These are phyloP conservation scores for Tarenaya hassleriana DNA, from an alignment of 345 rosid genomes.

Conservation along the genomic window DNA sequence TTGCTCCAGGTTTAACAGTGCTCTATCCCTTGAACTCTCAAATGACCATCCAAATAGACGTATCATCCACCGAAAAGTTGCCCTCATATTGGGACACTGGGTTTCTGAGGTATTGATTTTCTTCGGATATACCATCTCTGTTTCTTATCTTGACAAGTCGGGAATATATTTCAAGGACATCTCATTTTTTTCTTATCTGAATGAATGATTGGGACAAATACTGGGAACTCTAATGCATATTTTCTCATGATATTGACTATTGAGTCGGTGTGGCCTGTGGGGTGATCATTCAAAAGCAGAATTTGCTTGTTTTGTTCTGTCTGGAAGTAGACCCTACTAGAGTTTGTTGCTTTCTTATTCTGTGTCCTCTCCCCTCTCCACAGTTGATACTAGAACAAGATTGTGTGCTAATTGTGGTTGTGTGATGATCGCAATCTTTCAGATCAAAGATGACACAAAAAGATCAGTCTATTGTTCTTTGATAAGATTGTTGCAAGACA, in stretches of 20 bases:
- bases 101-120: conserved; percentile 78
- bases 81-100: conserved; percentile 94
- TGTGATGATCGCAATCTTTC: conserved; percentile 34
- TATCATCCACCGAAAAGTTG: conserved; percentile 91
- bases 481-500: conserved; percentile 71
- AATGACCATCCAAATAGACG: conserved; percentile 87
- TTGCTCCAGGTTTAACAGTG: conserved; percentile 82
- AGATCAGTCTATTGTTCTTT: conserved; percentile 89
- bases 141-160: conserved; percentile 10
- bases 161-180: conserved; percentile 12
- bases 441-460: conserved; percentile 89
- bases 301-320: background rate
- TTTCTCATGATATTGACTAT: too few relatives aligned
- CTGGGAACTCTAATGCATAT: conserved; percentile 7
- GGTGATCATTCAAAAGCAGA: conserved; percentile 9
- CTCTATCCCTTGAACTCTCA: conserved; percentile 82
- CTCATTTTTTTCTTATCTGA: conserved; percentile 6
- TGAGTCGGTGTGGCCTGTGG: conserved; percentile 12
- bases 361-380: conserved; percentile 4
- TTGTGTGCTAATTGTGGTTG: conserved; percentile 3
- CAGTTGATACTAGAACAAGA: background rate
- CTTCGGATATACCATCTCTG: conserved; percentile 5
- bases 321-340: conserved; percentile 1
- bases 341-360: background rate
- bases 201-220: conserved; percentile 3